Percentiles rank a stretch among this genome's conserved stretches.
Evolutionary conservation across 257 asterid species (phyloP).

Genomic region (Petrea volubilis): DNA sequence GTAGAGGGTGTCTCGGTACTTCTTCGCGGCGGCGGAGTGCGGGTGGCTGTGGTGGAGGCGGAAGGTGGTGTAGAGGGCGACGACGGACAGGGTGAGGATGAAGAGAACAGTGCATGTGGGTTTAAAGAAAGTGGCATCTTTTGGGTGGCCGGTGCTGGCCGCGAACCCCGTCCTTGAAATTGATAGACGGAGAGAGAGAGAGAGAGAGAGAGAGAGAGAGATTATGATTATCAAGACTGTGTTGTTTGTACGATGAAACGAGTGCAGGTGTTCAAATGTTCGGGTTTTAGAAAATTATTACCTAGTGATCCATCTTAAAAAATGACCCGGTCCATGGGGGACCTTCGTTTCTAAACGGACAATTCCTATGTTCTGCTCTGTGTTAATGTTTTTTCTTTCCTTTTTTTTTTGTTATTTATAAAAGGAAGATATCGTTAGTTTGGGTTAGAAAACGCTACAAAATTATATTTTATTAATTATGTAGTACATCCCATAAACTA

Average conservation of each 20-base stretch:
- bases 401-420: too few species aligned
- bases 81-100: conserved; percentile 36
- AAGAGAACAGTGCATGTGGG: conserved; percentile 48
- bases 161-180: not conserved
- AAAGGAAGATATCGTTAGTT: too few species aligned
- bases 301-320: not conserved
- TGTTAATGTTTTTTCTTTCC: too few species aligned
- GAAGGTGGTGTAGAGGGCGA: conserved; percentile 45
- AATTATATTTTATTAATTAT: too few species aligned
- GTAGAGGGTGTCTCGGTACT: conserved; percentile 12
- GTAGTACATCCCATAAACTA: too few species aligned
- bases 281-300: not conserved
- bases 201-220: too few species aligned
- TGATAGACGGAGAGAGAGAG: not conserved
- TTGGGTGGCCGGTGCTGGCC: not conserved
- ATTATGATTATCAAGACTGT: not conserved
- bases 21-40: not conserved
- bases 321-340: too few species aligned
- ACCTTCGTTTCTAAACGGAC: too few species aligned
- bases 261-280: not conserved
- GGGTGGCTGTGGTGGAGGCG: conserved; percentile 32
- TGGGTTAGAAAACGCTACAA: too few species aligned
- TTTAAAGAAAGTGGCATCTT: conserved; percentile 34
- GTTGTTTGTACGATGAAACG: not conserved
- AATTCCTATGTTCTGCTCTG: too few species aligned